Evolutionary conservation across 192 early-diverging fungal species (phyloP), one percentile per base, ranked within the genome.

Genomic region (Backusella macrospora): DNA sequence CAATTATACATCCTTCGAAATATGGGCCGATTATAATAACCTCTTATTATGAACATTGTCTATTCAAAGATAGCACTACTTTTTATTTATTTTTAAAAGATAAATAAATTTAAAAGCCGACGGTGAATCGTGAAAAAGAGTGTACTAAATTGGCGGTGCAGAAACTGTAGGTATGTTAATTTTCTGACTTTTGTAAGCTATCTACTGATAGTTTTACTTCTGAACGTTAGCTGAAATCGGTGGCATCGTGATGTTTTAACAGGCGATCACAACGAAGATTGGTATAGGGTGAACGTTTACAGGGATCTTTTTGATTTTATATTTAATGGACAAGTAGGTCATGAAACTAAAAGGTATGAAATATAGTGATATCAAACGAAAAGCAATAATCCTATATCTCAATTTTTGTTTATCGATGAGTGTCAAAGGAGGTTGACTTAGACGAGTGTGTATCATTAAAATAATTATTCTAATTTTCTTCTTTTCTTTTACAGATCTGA

Each of bases 401-500:
- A 10, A 14, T 46, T 46, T 0, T 46, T 46, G 13, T 46, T 1
- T 46, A 46, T 46, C 10, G 45, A 46, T 46, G 45, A 46, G 45
- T 12, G 45, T 46, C 45, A 46, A 46, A 46, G 45, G 45, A 46
- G 40, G 14, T 65, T 65, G 4, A 38, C 38, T 65, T 65, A 16
- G 63, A 65, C 38, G 63, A 39, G 9, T 65, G 63, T 65, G 63
- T 65, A 65, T 39, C 63, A 65, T 65, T 65, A 38, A 14, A 34
- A 65, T 65, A 65, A 39, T 65, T 65, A 65, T 40, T 65, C 0
- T 39, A 65, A 39, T 38, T 65, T 65, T 65, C 63, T 65, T 65
- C 63, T 65, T 65, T 65, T 65, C 7, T 65, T 7, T 65, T 65
- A 65, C 63, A 65, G 63, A 65, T 65, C 63, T 65, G 63, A 65